Percentiles rank a stretch among this genome's conserved stretches.
phyloP scores from a whole-genome alignment of 1,284 basidiomycete species.

The Ceratobasidium sp. region DNA sequence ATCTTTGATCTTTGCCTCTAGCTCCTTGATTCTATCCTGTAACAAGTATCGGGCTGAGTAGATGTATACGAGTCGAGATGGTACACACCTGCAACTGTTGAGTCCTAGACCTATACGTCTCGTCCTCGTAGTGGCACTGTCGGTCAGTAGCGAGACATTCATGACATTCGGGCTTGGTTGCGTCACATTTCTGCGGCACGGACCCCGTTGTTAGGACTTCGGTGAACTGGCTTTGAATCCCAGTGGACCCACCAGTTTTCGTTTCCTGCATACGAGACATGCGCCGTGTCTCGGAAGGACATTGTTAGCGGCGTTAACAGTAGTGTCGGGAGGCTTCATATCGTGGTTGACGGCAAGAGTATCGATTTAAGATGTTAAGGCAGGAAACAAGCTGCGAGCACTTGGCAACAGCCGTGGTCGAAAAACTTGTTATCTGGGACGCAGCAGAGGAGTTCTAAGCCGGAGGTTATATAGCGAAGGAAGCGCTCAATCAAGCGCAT shows the following conservation, averaged over 20 bases:
- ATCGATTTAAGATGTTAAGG: neutral
- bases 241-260: conserved; percentile 13
- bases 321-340: neutral
- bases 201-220: neutral
- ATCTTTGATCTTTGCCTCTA: conserved; percentile 16
- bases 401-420: no score
- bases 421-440: no score
- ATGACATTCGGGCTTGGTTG: conserved; percentile 20
- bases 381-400: neutral
- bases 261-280: conserved; percentile 30
- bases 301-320: neutral
- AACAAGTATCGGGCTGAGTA: neutral
- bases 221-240: neutral
- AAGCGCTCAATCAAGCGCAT: no score
- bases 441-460: no score
- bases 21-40: conserved; percentile 40
- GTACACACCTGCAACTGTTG: conserved; percentile 5
- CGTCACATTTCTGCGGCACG: conserved; percentile 25
- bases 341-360: neutral
- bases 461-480: no score
- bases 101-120: conserved; percentile 1
- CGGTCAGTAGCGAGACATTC: conserved; percentile 16
- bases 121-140: conserved; percentile 21
- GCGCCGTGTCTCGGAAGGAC: conserved; percentile 12
- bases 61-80: neutral